Evolutionary conservation across 441 rosid species (phyloP), one percentile per base, ranked within the genome.

Genomic region (Syzygium malaccense): DNA sequence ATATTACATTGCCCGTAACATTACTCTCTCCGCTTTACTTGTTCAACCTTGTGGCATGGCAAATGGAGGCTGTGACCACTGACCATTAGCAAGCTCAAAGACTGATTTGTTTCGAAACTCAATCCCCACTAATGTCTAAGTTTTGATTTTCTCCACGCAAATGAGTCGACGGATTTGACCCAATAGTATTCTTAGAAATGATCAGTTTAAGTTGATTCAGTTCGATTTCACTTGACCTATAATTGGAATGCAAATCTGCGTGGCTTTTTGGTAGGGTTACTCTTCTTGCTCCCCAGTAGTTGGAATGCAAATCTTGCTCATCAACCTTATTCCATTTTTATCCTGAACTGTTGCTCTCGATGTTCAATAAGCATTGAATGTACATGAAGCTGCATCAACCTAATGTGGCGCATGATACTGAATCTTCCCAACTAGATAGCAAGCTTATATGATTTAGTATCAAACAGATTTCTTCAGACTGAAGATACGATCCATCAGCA

Each of bases 401-500:
- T 25, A 41, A 45, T 0, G 30, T 0, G 25, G 30, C 19, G 3
- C 30, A 0, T 75, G 53, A 75, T 75, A 14, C 84, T 0, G 84
- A 75, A 41, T 75, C 84, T 75, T 41, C 84, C 53, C 53, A 75
- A 13, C 53, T 75, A 23, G 84, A 90, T 89, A 88, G 56, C 58
- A 86, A 88, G 86, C 79, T 86, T 48, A 89, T 11, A 51, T 89
- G 51, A 62, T 80, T 45, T 17, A 89, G 62, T 57, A 62, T 37
- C 86, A 8, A 64, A 49, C 45, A 86, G 75, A 89, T 89, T 23
- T 89, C 87, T 41, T 89, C 86, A 20, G 86, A 53, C 26, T 19
- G 86, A 2, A 58, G 88, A 51, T 89, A 88, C 4, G 84, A 86
- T 58, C 85, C 88, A 83, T 89, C 90, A n/a, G 87, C 90, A 62